These are phyloP conservation scores for Flueggea neowawraea DNA, from an alignment of 441 rosid genomes.

Conservation along the genomic window DNA sequence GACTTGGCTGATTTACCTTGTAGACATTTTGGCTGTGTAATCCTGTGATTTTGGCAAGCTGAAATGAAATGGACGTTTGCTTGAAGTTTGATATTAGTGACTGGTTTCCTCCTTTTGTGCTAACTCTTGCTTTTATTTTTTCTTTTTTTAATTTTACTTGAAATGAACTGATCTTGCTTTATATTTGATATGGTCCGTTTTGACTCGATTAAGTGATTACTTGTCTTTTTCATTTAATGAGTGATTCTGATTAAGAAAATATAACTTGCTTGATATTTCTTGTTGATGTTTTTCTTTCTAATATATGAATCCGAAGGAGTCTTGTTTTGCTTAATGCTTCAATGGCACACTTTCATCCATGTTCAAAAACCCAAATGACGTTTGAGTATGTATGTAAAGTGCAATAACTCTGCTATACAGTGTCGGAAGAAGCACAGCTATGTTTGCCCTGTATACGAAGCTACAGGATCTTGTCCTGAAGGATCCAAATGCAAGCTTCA, in stretches of 20 bases:
- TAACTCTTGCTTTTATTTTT: too few species aligned
- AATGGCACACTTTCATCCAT: slow-evolving; percentile 13
- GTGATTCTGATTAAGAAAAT: too few species aligned
- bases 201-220: too few species aligned
- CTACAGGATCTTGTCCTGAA: slow-evolving; percentile 72
- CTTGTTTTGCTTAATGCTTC: slow-evolving; percentile 4
- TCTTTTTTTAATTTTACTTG: too few species aligned
- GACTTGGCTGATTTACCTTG: not conserved
- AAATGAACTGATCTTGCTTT: too few species aligned
- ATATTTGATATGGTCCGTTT: too few species aligned
- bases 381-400: slow-evolving; percentile 29
- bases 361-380: slow-evolving; percentile 17
- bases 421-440: slow-evolving; percentile 97
- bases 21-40: not conserved
- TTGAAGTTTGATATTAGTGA: too few species aligned
- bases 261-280: not conserved
- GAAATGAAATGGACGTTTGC: not conserved
- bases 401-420: slow-evolving; percentile 56
- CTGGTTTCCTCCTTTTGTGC: too few species aligned
- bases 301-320: not conserved
- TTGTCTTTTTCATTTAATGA: too few species aligned
- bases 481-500: slow-evolving; percentile 94
- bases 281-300: not conserved
- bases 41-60: not conserved
- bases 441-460: slow-evolving; percentile 74